Evolutionary conservation across 441 rosid species (phyloP).

Genomic region (Adansonia grandidieri): DNA sequence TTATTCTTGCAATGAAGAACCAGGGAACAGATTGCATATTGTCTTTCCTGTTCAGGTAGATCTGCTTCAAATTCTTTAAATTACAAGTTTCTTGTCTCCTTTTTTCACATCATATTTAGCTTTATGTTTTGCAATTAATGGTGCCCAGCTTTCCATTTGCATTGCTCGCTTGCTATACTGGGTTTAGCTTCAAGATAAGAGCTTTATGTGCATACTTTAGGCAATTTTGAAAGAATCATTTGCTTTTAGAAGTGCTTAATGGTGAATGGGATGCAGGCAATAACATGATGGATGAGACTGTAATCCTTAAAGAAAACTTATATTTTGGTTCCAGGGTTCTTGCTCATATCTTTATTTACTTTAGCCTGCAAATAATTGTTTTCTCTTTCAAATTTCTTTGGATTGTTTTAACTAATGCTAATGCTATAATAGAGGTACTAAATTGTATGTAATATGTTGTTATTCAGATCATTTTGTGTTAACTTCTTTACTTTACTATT

Average conservation of each 20-base stretch:
- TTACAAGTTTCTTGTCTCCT: not conserved
- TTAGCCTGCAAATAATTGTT: not conserved
- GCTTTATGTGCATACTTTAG: not conserved
- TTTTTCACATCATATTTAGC: not conserved
- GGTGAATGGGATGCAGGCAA: not conserved
- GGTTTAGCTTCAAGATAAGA: not conserved
- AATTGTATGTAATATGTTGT: not conserved
- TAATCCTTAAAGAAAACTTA: not conserved
- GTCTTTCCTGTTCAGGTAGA: constrained; percentile 23
- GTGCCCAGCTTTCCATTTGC: not conserved
- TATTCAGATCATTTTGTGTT: constrained; percentile 1
- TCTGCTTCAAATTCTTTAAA: constrained; percentile 12
- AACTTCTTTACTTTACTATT: not conserved
- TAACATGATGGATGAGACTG: not conserved
- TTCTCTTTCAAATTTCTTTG: constrained; percentile 7
- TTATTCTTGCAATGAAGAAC: constrained; percentile 14
- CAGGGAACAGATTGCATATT: constrained; percentile 11
- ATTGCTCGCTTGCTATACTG: not conserved
- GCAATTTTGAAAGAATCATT: constrained; percentile 7
- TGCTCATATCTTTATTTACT: not conserved
- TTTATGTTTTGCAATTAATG: not conserved
- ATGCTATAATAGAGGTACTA: constrained; percentile 3
- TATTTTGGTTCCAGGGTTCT: not conserved
- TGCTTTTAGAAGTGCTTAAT: constrained; percentile 1
- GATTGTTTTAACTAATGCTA: constrained; percentile 5